A percentile compares a stretch with the other conserved stretches of the same genome.
Conservation (phyloP, 164 flowering plant species). For the Cinnamomum chago region DNA sequence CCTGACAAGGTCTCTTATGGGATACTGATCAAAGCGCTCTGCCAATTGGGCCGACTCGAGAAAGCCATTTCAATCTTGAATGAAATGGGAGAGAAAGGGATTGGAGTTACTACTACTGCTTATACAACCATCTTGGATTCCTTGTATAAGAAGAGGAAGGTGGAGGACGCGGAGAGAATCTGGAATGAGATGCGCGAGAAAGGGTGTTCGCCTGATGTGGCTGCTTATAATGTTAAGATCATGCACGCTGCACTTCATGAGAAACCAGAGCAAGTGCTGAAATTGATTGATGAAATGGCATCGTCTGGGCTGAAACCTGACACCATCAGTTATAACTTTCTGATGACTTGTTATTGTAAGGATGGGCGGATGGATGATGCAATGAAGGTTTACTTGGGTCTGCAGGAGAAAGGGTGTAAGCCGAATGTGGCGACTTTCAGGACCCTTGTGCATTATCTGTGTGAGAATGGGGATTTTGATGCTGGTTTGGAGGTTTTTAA, state of each 20-base stretch:
- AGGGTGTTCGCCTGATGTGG: constrained; percentile 54
- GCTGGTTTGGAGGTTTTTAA: constrained; percentile 53
- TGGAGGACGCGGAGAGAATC: constrained; percentile 48
- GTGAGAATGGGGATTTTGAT: constrained; percentile 39
- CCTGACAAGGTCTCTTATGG: constrained; percentile 70
- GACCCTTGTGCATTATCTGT: constrained; percentile 43
- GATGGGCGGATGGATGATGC: constrained; percentile 66
- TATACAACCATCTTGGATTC: constrained; percentile 55
- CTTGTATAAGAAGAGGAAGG: constrained; percentile 49
- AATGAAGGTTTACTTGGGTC: constrained; percentile 45
- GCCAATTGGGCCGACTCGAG: constrained; percentile 45
- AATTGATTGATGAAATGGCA: constrained; percentile 65
- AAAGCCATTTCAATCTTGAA: constrained; percentile 35
- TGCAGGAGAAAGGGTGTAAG: constrained; percentile 41
- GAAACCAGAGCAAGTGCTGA: constrained; percentile 42
- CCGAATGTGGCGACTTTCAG: constrained; percentile 77
- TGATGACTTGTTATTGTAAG: constrained; percentile 54
- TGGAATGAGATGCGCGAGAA: constrained; percentile 62
- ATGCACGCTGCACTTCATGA: constrained; percentile 33
- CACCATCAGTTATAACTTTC: constrained; percentile 51
- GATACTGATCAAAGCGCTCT: constrained; percentile 51
- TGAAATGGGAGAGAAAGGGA: constrained; percentile 55
- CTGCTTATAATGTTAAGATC: constrained; percentile 63
- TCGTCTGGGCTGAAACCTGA: constrained; percentile 54
- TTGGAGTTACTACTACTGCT: constrained; percentile 44